Percentiles rank a stretch among this genome's conserved stretches.
Evolutionary conservation across 176 grass and related monocot genomes (phyloP).

Genomic region (Aegilops longissima): DNA sequence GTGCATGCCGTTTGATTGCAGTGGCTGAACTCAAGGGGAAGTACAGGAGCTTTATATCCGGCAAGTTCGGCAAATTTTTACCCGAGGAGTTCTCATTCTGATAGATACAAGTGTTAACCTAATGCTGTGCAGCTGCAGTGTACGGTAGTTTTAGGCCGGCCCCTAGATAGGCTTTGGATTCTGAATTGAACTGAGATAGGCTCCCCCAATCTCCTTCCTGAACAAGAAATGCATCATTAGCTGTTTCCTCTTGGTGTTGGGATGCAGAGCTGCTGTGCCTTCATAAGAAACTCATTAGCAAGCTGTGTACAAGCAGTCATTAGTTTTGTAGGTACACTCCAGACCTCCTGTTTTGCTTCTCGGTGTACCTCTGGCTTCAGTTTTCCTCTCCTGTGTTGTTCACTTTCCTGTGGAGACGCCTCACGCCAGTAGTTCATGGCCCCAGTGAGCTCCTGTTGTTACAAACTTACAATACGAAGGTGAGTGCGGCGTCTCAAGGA

Average conservation of each 20-base stretch:
- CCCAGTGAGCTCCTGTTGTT: not conserved
- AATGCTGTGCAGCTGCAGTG: not conserved
- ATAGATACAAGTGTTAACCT: not conserved
- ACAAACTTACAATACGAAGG: not conserved
- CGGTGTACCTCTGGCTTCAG: not conserved
- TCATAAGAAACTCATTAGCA: not conserved
- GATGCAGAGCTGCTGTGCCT: not conserved
- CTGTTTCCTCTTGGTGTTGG: not conserved
- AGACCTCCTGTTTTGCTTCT: not conserved
- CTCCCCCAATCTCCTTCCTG: not conserved
- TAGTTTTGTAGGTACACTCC: not conserved
- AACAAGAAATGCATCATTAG: not conserved
- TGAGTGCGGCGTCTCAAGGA: not conserved
- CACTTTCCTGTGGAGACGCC: not conserved
- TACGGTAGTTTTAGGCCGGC: not conserved
- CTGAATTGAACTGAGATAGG: not conserved
- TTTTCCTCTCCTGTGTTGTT: not conserved
- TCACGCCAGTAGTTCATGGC: not conserved
- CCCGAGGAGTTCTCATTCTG: slow-evolving; percentile 66
- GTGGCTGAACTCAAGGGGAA: slow-evolving; percentile 81
- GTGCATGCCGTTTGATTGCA: slow-evolving; percentile 31
- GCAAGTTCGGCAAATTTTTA: slow-evolving; percentile 55
- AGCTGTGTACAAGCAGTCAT: not conserved
- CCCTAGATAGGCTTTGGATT: not conserved
- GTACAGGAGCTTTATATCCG: slow-evolving; percentile 67